A percentile compares a stretch with the other conserved stretches of the same genome.
These are phyloP conservation scores for Tricholoma matsutake DNA, from an alignment of 768 basidiomycete species.

Conservation along the genomic window DNA sequence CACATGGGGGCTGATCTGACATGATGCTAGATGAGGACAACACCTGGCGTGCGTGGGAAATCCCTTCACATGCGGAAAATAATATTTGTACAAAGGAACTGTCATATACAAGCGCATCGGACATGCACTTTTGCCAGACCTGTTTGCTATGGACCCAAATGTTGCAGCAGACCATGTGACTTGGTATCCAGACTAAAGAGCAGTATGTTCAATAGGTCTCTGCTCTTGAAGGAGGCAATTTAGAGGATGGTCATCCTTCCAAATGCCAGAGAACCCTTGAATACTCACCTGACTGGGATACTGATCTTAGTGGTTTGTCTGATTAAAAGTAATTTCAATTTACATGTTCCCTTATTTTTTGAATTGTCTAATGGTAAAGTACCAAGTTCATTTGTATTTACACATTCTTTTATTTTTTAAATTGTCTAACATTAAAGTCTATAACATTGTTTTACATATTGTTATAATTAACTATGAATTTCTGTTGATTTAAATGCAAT, in stretches of 20 bases:
- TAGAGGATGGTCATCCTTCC: neutral
- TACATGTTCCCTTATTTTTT: neutral
- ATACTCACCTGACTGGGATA: slow-evolving; percentile 4
- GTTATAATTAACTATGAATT: slow-evolving; percentile 5
- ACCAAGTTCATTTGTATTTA: neutral
- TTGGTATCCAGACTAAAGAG: neutral
- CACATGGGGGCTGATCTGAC: too few relatives aligned
- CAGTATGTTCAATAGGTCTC: neutral
- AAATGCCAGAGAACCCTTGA: neutral
- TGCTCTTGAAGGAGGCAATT: neutral
- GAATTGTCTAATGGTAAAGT: too few relatives aligned
- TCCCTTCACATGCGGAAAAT: too few relatives aligned
- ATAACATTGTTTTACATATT: slow-evolving; percentile 3
- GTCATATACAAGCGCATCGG: slow-evolving; percentile 22
- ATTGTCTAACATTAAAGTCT: neutral
- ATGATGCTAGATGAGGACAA: too few relatives aligned
- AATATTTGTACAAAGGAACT: too few relatives aligned
- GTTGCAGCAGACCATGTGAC: slow-evolving; percentile 16
- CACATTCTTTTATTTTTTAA: too few relatives aligned
- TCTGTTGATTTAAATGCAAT: neutral
- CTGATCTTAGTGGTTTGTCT: neutral
- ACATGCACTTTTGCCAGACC: slow-evolving; percentile 14
- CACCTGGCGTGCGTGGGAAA: too few relatives aligned
- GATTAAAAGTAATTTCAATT: neutral
- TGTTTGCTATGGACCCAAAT: slow-evolving; percentile 10